Evolutionary conservation across 2,329 filamentous ascomycete genomes (phyloP).

Genomic region (Dendryphion nanum): DNA sequence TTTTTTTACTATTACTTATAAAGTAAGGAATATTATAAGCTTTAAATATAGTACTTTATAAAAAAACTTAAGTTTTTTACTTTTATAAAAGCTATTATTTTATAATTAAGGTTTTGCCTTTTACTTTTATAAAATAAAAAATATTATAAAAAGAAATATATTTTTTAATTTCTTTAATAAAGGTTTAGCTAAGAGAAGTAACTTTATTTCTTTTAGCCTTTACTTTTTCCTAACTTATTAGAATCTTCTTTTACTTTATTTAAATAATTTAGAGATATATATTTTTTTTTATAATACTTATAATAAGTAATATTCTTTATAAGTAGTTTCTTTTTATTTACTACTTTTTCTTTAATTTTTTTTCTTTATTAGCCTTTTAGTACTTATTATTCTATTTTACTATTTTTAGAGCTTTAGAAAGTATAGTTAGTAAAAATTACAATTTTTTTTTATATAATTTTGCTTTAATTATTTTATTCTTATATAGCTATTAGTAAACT

Average conservation of each 20-base stretch:
- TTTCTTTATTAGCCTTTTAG: background rate
- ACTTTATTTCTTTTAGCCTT: background rate
- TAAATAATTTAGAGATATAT: background rate
- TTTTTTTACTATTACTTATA: too few relatives aligned
- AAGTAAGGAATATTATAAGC: too few relatives aligned
- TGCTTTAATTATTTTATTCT: too few relatives aligned
- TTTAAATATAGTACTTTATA: too few relatives aligned
- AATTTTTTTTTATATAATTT: too few relatives aligned
- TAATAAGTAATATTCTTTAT: background rate
- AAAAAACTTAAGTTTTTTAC: too few relatives aligned
- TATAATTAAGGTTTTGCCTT: background rate
- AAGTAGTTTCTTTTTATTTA: background rate
- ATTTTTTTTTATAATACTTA: background rate
- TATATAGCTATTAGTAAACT: too few relatives aligned
- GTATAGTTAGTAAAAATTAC: too few relatives aligned
- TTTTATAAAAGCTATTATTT: too few relatives aligned
- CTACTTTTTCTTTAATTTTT: too few relatives aligned
- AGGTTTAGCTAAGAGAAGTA: background rate
- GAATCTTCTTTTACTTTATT: background rate
- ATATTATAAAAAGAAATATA: too few relatives aligned
- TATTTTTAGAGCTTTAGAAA: too few relatives aligned
- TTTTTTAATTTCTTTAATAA: background rate
- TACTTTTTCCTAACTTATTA: background rate
- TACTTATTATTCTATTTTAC: background rate
- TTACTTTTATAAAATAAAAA: background rate